These are phyloP conservation scores for Botrytis fabae DNA, from an alignment of 2,329 filamentous ascomycete species.

Conservation along the genomic window DNA sequence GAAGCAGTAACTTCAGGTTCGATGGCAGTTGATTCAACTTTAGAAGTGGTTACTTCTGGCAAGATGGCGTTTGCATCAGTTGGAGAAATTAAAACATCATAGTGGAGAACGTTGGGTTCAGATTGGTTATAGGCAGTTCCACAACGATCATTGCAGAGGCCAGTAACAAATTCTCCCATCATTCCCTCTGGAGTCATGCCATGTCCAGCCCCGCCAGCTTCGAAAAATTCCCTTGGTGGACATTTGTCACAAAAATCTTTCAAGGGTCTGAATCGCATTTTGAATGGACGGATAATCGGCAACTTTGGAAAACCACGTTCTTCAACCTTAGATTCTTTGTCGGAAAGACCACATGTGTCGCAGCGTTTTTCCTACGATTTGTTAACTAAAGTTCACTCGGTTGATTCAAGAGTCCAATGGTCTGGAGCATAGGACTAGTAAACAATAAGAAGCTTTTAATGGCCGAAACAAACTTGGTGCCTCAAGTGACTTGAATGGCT, in stretches of 20 bases:
- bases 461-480: neutral
- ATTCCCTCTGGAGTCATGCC: neutral
- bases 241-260: neutral
- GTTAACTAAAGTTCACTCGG: neutral
- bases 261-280: neutral
- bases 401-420: neutral
- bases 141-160: neutral
- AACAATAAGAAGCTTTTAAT: neutral
- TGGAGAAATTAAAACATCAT: neutral
- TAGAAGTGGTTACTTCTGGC: neutral
- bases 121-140: neutral
- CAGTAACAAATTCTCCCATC: neutral
- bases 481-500: neutral
- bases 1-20: neutral
- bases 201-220: neutral
- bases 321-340: neutral
- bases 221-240: neutral
- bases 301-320: neutral
- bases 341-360: neutral
- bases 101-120: neutral
- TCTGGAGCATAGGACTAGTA: neutral
- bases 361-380: neutral
- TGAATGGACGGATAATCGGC: too few species aligned
- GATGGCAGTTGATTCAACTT: neutral
- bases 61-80: too few species aligned